Conservation (phyloP, 2,329 filamentous ascomycete species). For the Neurospora sp. region DNA sequence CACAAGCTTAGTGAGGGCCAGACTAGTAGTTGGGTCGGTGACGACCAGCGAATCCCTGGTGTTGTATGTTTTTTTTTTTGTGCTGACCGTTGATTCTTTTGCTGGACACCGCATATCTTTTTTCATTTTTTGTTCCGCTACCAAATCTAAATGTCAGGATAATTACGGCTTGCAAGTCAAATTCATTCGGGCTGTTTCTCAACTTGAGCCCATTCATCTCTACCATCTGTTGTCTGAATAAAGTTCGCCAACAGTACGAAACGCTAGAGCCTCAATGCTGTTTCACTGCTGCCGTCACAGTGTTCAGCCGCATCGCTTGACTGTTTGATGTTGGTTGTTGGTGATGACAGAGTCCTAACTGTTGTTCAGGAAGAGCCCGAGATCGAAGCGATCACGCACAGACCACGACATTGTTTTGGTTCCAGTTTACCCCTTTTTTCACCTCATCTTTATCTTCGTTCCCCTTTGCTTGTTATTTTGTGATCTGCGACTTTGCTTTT, state of each 20-base stretch:
- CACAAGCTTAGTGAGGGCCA: no score
- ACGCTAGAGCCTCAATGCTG: background rate
- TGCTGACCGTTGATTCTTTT: no score
- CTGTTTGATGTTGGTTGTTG: background rate
- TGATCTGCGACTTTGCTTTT: no score
- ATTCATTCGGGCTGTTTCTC: background rate
- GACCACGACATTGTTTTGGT: background rate
- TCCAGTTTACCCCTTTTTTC: background rate
- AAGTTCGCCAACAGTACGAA: background rate
- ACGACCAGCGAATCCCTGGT: no score
- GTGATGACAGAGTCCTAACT: background rate
- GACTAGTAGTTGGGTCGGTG: no score
- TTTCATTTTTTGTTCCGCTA: no score
- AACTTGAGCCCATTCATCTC: no score
- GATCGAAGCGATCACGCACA: background rate
- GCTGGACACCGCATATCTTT: no score
- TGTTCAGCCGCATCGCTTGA: background rate
- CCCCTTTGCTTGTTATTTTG: no score
- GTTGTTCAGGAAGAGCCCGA: background rate
- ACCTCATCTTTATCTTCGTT: background rate
- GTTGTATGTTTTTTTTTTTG: no score
- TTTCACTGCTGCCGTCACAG: background rate
- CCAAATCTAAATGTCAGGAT: no score
- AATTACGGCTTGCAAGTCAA: background rate
- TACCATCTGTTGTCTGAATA: background rate